Percentiles rank a stretch among this genome's conserved stretches.
phyloP scores from a whole-genome alignment of 73 alveolate species.

The Tetrahymena thermophila region DNA sequence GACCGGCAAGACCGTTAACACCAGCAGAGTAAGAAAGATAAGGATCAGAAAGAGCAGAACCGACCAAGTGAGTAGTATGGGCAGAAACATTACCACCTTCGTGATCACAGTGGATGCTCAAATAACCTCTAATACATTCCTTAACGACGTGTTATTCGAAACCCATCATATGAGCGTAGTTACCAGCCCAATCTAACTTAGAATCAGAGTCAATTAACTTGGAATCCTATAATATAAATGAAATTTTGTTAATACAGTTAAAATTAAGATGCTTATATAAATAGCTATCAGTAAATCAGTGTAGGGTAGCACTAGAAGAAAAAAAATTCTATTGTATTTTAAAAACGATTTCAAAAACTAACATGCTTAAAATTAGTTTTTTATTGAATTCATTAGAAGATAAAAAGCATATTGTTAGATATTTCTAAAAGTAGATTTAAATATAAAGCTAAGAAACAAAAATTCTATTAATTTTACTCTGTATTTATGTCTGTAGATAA shows the following conservation, averaged over 20 bases:
- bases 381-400: too few species aligned
- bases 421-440: not conserved
- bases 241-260: not conserved
- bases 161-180: conserved; percentile 71
- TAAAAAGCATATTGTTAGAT: not conserved
- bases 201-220: conserved; percentile 13
- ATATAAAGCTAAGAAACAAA: not conserved
- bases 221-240: not conserved
- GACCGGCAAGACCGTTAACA: conserved; percentile 92
- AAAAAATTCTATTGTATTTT: not conserved
- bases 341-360: not conserved
- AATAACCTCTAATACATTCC: conserved; percentile 76
- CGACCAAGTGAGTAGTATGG: conserved; percentile 79
- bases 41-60: conserved; percentile 91
- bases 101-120: conserved; percentile 67
- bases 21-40: conserved; percentile 82
- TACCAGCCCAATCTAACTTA: conserved; percentile 53
- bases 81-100: conserved; percentile 92
- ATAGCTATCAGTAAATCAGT: not conserved
- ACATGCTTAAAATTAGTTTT: too few species aligned
- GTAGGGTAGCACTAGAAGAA: not conserved
- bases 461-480: not conserved
- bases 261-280: not conserved
- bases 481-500: conserved; percentile 63
- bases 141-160: conserved; percentile 46